Evolutionary conservation across 768 basidiomycete genomes (phyloP), one percentile per base, ranked within the genome.

Genomic region (Rhodotorula graminis): DNA sequence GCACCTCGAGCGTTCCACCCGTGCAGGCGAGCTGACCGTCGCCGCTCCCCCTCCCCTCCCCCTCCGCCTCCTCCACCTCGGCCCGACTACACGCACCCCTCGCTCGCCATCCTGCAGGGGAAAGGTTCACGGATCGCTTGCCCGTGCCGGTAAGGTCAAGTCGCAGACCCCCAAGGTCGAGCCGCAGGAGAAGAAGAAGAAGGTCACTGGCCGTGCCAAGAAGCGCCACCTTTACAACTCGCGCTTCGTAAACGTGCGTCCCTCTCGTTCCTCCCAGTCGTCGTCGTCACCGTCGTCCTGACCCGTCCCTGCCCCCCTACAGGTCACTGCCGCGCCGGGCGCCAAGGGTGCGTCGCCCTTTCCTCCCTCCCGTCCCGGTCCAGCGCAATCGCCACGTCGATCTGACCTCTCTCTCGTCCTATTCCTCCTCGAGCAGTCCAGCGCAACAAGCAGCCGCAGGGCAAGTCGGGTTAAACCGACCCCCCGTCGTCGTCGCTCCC

Each of bases 141-240:
- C 77, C 53, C 77, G 77, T 76, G 77, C 77, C 71, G 76, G 76
- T 75, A 97, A 98, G 88, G 95, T 40, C 49, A 58, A 56, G 37
- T 33, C 58, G 58, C 49, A 61, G 46, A 61, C 58, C 31, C 57
- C 37, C 49, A 50, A 61, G 42, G 58, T 58, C 55, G 37, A 50
- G 33, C 56, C 57, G 33, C 56, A 42, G 58, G 66, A 53, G 59
- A 47, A 61, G 40, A 60, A 55, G 59, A 49, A 61, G 59, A 29
- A 42, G 52, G 92, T 92, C 69, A 95, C 90, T 84, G 95, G 95
- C 75, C 92, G 95, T 81, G 95, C 95, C 74, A 96, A 95, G 90
- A 97, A 97, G 87, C 87, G 92, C 76, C 84, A 91, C 77, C 84
- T 92, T 75, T 95, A 94, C 87, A 94, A 94, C 85, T 89, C 92